These are phyloP conservation scores for Quercus lobata DNA, from an alignment of 331 rosid species.

Conservation along the genomic window DNA sequence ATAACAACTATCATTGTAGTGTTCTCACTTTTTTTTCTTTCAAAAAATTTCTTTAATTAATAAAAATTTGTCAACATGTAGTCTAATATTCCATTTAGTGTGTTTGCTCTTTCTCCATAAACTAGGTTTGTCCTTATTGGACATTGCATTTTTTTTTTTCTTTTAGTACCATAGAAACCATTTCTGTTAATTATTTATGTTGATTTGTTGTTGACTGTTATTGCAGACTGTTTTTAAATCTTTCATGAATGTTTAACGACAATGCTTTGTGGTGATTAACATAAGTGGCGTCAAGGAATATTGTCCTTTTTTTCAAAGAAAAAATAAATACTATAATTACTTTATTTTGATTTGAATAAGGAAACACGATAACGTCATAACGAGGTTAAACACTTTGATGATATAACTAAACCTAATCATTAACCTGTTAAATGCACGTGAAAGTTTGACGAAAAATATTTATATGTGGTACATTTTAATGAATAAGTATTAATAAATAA, in stretches of 20 bases:
- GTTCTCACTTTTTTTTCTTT: neutral
- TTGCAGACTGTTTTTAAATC: neutral
- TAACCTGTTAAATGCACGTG: too few species aligned
- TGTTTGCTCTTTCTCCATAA: neutral
- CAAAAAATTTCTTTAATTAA: neutral
- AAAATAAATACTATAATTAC: neutral
- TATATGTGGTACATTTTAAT: too few species aligned
- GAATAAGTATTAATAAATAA: too few species aligned
- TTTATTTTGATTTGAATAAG: neutral
- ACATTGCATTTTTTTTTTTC: neutral
- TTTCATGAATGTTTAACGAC: neutral
- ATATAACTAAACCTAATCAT: too few species aligned
- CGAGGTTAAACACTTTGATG: too few species aligned
- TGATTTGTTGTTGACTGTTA: neutral
- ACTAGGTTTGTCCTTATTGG: neutral
- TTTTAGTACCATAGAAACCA: neutral
- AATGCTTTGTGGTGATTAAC: neutral
- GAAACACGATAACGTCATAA: too few species aligned
- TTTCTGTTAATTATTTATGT: neutral
- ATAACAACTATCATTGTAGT: neutral
- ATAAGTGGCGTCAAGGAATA: neutral
- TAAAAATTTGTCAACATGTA: neutral
- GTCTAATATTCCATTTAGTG: neutral
- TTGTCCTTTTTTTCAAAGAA: neutral
- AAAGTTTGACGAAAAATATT: too few species aligned